Base-by-base conservation (phyloP, 2,329 filamentous ascomycete genomes). In the Microdochium nivale region DNA sequence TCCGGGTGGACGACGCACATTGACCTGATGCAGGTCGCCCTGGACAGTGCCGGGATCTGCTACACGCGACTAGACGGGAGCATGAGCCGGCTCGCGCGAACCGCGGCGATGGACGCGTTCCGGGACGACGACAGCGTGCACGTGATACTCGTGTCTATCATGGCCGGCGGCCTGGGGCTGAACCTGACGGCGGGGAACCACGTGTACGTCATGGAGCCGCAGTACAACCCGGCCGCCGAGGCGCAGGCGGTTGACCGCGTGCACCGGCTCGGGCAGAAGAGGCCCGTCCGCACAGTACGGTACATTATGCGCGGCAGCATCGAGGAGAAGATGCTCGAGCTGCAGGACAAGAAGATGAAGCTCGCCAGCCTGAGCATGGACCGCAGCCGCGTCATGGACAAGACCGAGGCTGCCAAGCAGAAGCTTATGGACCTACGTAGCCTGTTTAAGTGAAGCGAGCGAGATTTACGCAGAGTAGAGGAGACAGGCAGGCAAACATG, bases 181-280 rank as follows among this genome's bases (percentile, higher is more conserved):
- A 97, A 97, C 64, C 74, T 97, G 51, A 96, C 91, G 0, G 77
- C 88, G 0, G 92, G 86, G 30, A 94, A 84, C 64, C 87, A 81
- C 51, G 92, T 95, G 14, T 97, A 94, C 66, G 87, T 97, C 61
- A 97, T 99, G 92, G 94, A 99, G 66, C 94, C 94, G 4, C 91
- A 96, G 64, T 99, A 92, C 73, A 99, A 99, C 62, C 94, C 94
- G 0, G 91, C 90, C 0, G 90, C 91, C 0, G 92, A 99, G 67
- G 88, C 90, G 4, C 94, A 99, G 70, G 94, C 94, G 2, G 80
- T 97, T 8, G 94, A 97, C 65, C 88, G 94, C 27, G 89, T 99
- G 5, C 91, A 96, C 66, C 84, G 91, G 19, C 75, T 96, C 1
- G 91, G 94, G 0, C 94, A 99, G 73, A 94, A 82, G 60, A 79